Evolutionary conservation across 345 rosid species (phyloP).

Genomic region (Arabis hirsuta): DNA sequence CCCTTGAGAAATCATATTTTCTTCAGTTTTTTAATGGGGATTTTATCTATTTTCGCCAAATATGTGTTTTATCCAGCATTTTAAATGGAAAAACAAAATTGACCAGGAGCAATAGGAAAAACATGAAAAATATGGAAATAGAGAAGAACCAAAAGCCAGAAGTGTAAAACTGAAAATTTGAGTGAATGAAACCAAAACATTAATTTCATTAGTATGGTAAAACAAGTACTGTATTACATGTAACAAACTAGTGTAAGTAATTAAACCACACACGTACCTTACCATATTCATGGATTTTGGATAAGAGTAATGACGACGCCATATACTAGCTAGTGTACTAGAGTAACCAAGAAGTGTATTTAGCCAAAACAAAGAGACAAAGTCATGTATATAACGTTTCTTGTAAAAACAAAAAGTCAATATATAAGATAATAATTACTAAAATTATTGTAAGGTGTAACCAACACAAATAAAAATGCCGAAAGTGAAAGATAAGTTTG

Average conservation of each 20-base stretch:
- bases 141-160: no score
- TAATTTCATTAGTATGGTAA: not conserved
- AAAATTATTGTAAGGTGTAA: conserved; percentile 9
- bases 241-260: not conserved
- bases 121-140: no score
- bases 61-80: no score
- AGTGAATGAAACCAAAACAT: not conserved
- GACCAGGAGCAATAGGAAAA: no score
- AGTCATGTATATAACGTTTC: not conserved
- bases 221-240: not conserved
- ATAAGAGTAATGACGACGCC: conserved; percentile 26
- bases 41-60: no score
- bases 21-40: no score
- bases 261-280: not conserved
- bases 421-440: conserved; percentile 12
- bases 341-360: conserved; percentile 16
- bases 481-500: conserved; percentile 37
- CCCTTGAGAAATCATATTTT: no score
- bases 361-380: conserved; percentile 3
- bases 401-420: not conserved
- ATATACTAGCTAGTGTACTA: not conserved
- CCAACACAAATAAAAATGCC: not conserved
- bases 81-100: no score
- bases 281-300: conserved; percentile 18
- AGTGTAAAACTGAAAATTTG: not conserved